phyloP scores from a whole-genome alignment of 352 stramenopile genomes.

The Thraustochytrium striatum region DNA sequence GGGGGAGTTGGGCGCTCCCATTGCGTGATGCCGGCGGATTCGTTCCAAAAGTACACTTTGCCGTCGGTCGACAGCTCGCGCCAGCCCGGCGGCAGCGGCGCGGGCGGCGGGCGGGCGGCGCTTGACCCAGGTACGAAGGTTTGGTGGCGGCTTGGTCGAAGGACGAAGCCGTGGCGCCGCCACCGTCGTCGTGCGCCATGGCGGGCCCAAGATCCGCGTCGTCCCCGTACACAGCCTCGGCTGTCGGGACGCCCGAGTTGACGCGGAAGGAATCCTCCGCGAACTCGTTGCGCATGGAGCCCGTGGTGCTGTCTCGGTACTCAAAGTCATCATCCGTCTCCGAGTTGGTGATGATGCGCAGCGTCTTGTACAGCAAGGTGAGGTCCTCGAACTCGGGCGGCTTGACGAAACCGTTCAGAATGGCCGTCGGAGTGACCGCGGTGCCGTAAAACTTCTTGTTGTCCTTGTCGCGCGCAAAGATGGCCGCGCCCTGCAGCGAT shows the following conservation, averaged over 20 bases:
- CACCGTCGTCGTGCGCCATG: background rate
- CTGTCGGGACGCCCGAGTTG: background rate
- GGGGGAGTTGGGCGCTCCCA: too few species aligned
- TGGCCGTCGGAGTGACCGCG: conserved; percentile 69
- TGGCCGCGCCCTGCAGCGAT: conserved; percentile 70
- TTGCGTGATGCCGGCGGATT: background rate
- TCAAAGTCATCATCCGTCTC: conserved; percentile 68
- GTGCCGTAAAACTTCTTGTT: conserved; percentile 80
- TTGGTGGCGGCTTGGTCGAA: background rate
- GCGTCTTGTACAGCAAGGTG: conserved; percentile 70
- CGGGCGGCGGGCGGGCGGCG: background rate
- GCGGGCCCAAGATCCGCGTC: background rate
- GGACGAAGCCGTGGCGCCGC: background rate
- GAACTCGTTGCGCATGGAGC: conserved; percentile 5
- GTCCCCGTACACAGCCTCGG: background rate
- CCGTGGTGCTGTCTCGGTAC: conserved; percentile 57
- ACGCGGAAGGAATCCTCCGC: too few species aligned
- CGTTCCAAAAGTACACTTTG: background rate
- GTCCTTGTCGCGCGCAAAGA: conserved; percentile 66
- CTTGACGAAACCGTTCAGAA: conserved; percentile 64
- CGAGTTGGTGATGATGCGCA: conserved; percentile 59
- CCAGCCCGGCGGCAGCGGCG: background rate
- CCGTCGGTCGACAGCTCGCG: background rate
- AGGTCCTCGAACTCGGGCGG: conserved; percentile 60
- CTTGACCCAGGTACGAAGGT: background rate